Evolutionary conservation across 768 basidiomycete species (phyloP).

Genomic region (Kwoniella newhampshirensis): DNA sequence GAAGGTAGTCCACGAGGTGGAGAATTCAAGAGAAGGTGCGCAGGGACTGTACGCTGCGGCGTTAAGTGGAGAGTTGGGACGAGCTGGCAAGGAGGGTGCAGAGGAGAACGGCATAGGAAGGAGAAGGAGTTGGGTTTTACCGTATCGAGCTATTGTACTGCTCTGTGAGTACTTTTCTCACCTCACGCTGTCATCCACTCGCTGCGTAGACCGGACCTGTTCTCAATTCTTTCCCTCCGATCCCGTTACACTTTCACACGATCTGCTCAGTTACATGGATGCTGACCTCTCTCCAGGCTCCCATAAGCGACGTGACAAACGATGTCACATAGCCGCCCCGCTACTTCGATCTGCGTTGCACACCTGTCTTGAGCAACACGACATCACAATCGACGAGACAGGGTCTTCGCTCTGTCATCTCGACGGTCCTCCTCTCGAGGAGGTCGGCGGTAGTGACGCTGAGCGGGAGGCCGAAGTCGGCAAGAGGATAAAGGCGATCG

Average conservation of each 20-base stretch:
- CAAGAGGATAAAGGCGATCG: conserved; percentile 58
- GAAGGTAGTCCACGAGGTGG: conserved; percentile 74
- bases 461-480: conserved; percentile 63
- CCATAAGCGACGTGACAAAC: conserved; percentile 87
- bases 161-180: conserved; percentile 82
- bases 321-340: conserved; percentile 83
- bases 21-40: conserved; percentile 65
- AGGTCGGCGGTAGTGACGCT: conserved; percentile 59
- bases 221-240: no score
- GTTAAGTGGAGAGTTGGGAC: conserved; percentile 59
- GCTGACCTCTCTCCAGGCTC: conserved; percentile 63
- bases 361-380: conserved; percentile 64
- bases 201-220: no score
- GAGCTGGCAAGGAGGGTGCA: conserved; percentile 19
- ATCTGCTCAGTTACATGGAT: neutral
- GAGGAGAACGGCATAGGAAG: conserved; percentile 52
- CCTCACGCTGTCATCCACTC: no score
- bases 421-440: conserved; percentile 63
- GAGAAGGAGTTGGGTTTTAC: conserved; percentile 73
- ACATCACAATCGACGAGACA: conserved; percentile 42
- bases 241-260: no score
- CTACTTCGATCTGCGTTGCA: conserved; percentile 48
- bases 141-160: conserved; percentile 85
- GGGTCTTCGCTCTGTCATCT: conserved; percentile 45
- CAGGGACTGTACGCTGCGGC: conserved; percentile 66